Percentiles rank a stretch among this genome's conserved stretches.
Conservation (phyloP, 2,329 filamentous ascomycete species). For the Calonectria pseudoreteaudii region DNA sequence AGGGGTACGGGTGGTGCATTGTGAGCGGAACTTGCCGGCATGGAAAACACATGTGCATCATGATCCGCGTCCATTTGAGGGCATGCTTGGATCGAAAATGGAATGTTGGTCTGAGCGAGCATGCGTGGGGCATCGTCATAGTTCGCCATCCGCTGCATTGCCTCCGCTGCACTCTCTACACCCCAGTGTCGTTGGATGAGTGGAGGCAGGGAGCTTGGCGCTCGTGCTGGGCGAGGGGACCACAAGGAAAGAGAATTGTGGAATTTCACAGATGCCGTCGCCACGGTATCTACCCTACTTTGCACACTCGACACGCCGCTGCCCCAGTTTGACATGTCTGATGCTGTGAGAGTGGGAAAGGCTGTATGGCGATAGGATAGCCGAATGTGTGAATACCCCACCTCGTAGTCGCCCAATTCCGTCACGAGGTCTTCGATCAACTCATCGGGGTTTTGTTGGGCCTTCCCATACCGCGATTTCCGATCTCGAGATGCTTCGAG, state of each 20-base stretch:
- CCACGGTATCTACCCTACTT: conserved; percentile 65
- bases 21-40: conserved; percentile 12
- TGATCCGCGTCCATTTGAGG: conserved; percentile 7
- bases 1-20: conserved; percentile 30
- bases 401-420: conserved; percentile 62
- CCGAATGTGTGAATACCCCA: conserved; percentile 63
- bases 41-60: neutral
- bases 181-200: conserved; percentile 65
- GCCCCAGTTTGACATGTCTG: conserved; percentile 32
- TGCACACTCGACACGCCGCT: conserved; percentile 54
- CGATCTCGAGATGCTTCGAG: conserved; percentile 17
- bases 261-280: conserved; percentile 62
- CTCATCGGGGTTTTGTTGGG: conserved; percentile 61
- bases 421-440: conserved; percentile 70
- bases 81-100: neutral
- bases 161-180: conserved; percentile 54
- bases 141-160: conserved; percentile 51
- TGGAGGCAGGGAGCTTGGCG: conserved; percentile 54
- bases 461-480: conserved; percentile 41
- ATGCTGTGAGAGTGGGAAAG: conserved; percentile 54
- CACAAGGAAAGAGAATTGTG: conserved; percentile 62
- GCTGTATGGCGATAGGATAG: conserved; percentile 68
- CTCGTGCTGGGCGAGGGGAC: conserved; percentile 57
- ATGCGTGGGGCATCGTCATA: conserved; percentile 22
- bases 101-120: neutral